Base-by-base conservation (phyloP, 805 yeast species). In the Yarrowia yakushimensis region DNA sequence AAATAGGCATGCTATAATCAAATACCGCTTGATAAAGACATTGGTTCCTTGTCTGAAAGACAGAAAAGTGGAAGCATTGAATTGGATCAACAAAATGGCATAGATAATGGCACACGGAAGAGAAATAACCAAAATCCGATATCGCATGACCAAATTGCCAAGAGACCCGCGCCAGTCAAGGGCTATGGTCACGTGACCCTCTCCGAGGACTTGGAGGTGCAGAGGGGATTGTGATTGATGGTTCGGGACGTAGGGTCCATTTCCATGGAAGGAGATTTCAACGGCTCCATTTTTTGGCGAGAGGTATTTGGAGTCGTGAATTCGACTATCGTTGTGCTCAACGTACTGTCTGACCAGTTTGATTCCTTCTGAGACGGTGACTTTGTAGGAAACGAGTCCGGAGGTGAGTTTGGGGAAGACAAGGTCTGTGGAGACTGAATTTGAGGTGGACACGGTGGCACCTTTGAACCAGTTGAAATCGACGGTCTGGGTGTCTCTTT, bases 251-350 rank as follows among this genome's bases (percentile, higher is more conserved):
- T 33, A 17, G n/a, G 39, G 46, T 1, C 42, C 33, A 28, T 41
- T 20, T 60, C 54, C 63, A 78, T 84, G 2, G 94, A 91, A 1
- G 85, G 80, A 68, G 74, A 87, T 1, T 92, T 93, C 0, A 93
- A 85, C 23, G 84, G 78, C 22, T 88, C 87, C 69, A 88, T 93
- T 36, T 77, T 73, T 50, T 74, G 75, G 37, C 78, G 71, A 64
- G 68, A 85, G 88, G 91, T 94, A 92, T 73, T 90, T 90, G 0
- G 90, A 81, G 71, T 92, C 97, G 67, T 76, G 79, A 0, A 88
- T 88, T 33, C 83, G 85, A 12, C 59, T 52, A 10, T 10, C 23
- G 9, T 25, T 15, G 4, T 57, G 61, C 4, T 15, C n/a, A 1
- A 55, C 48, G 30, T 55, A 55, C n/a, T 55, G 61, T 12, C 61